Conservation (phyloP, 805 yeast genomes). For the Ogataea pini region DNA sequence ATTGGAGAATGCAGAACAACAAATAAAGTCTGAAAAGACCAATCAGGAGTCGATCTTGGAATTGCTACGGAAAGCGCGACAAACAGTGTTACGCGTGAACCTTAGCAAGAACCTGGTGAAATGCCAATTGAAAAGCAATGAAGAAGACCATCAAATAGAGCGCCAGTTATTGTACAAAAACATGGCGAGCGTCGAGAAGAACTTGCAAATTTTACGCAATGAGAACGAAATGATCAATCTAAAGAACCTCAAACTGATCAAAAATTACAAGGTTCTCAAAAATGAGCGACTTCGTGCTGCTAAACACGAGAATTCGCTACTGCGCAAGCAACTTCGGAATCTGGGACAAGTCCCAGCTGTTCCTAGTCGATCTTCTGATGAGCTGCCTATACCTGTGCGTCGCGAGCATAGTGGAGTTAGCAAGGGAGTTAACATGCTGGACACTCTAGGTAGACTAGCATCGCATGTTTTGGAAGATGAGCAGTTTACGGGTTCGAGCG, state of each 20-base stretch:
- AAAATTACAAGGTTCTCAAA: constrained; percentile 33
- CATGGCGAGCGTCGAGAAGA: constrained; percentile 31
- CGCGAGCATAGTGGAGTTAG: not conserved
- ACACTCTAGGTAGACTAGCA: constrained; percentile 38
- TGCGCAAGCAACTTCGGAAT: constrained; percentile 27
- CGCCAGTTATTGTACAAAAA: constrained; percentile 31
- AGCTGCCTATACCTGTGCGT: constrained; percentile 3
- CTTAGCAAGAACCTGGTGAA: constrained; percentile 34
- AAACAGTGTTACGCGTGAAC: constrained; percentile 33
- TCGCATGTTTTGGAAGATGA: constrained; percentile 38
- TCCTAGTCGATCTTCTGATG: not conserved
- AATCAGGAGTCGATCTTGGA: constrained; percentile 4
- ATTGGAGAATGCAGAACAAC: constrained; percentile 9
- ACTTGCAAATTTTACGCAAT: constrained; percentile 26
- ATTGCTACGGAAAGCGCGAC: constrained; percentile 18
- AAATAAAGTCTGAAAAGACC: constrained; percentile 3
- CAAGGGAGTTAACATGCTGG: constrained; percentile 29
- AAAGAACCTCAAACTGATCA: constrained; percentile 36
- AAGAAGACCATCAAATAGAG: constrained; percentile 35
- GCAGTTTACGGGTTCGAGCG: constrained; percentile 12
- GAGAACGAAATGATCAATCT: constrained; percentile 34
- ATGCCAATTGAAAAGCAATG: constrained; percentile 28
- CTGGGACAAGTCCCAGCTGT: constrained; percentile 11
- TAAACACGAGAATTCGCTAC: constrained; percentile 30
- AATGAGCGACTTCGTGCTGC: constrained; percentile 31